Evolutionary conservation across 2,329 filamentous ascomycete species (phyloP).

Genomic region (Westerdykella ornata): DNA sequence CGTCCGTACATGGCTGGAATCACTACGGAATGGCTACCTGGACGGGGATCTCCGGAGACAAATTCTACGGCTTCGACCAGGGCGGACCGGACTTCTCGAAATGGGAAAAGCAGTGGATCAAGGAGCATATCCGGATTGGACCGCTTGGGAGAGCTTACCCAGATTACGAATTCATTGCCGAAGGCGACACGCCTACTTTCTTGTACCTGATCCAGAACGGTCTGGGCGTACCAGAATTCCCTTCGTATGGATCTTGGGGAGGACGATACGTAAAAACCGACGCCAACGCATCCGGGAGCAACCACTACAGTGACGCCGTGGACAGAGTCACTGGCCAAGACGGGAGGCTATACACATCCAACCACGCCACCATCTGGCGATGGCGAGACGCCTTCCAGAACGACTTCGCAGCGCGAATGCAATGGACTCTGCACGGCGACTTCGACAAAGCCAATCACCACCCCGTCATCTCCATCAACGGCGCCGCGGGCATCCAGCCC

Average conservation of each 20-base stretch:
- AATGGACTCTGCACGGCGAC: slow-evolving; percentile 41
- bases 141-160: slow-evolving; percentile 39
- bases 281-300: slow-evolving; percentile 29
- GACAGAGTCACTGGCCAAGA: slow-evolving; percentile 34
- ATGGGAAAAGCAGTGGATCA: slow-evolving; percentile 48
- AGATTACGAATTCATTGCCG: slow-evolving; percentile 47
- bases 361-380: slow-evolving; percentile 49
- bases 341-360: slow-evolving; percentile 34
- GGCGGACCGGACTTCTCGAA: slow-evolving; percentile 46
- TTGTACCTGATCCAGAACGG: slow-evolving; percentile 47
- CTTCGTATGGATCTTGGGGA: slow-evolving; percentile 47
- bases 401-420: slow-evolving; percentile 46
- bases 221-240: slow-evolving; percentile 43
- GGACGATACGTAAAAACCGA: slow-evolving; percentile 40
- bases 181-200: slow-evolving; percentile 50
- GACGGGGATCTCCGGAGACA: slow-evolving; percentile 50
- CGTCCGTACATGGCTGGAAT: slow-evolving; percentile 51
- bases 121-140: slow-evolving; percentile 49
- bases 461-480: slow-evolving; percentile 44
- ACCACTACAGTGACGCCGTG: slow-evolving; percentile 36
- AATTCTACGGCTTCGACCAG: slow-evolving; percentile 43
- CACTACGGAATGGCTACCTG: slow-evolving; percentile 51
- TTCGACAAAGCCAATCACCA: slow-evolving; percentile 41
- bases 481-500: slow-evolving; percentile 33
- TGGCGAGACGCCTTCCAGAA: slow-evolving; percentile 49